These are phyloP conservation scores for Senecio squalidus DNA, from an alignment of 140 eudicot species.

Conservation along the genomic window DNA sequence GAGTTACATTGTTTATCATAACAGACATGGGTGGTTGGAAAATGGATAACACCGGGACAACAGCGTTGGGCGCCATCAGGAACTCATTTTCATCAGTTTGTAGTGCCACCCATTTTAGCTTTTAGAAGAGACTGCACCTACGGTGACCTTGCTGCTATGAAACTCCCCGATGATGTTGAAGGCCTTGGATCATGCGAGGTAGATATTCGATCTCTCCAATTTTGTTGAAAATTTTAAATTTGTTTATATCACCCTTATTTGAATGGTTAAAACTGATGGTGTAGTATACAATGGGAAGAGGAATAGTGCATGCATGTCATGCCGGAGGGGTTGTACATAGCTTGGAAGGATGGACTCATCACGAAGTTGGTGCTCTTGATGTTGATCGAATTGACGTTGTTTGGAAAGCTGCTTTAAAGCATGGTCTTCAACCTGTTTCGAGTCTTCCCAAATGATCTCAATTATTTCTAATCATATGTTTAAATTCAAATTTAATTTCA, in stretches of 20 bases:
- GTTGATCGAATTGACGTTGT: conserved; percentile 74
- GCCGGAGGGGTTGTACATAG: conserved; percentile 88
- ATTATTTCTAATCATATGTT: neutral
- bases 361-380: conserved; percentile 82
- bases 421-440: conserved; percentile 58
- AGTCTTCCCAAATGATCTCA: conserved; percentile 21
- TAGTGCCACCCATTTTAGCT: conserved; percentile 77
- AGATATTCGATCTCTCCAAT: neutral
- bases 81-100: conserved; percentile 92
- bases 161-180: conserved; percentile 63
- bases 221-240: no score
- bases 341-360: conserved; percentile 92
- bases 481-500: neutral
- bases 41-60: conserved; percentile 79
- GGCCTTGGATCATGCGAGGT: conserved; percentile 91
- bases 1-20: no score
- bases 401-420: conserved; percentile 79
- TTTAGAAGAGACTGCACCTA: conserved; percentile 81
- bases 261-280: neutral
- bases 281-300: conserved; percentile 87
- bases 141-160: conserved; percentile 92
- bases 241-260: no score
- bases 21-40: conserved; percentile 85
- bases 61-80: conserved; percentile 86
- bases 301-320: conserved; percentile 92